Evolutionary conservation across 106 monocot species (phyloP).

Genomic region (Dioscorea dumetorum): DNA sequence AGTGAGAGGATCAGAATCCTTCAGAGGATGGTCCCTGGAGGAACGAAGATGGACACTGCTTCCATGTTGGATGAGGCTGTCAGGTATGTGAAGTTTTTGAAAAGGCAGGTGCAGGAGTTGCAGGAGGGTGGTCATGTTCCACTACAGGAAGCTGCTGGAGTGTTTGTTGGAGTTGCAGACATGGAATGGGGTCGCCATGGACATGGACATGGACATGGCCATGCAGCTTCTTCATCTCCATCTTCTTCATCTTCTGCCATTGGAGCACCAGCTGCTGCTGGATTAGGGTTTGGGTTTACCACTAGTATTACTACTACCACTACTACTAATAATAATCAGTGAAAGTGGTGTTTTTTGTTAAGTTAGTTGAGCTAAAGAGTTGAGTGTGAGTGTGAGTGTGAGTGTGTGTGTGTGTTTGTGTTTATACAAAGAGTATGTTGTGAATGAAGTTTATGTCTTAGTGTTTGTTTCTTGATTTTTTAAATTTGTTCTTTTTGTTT

Average conservation of each 20-base stretch:
- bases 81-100: slow-evolving; percentile 70
- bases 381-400: too few relatives aligned
- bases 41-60: slow-evolving; percentile 82
- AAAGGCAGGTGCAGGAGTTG: slow-evolving; percentile 39
- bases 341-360: neutral
- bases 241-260: slow-evolving; percentile 29
- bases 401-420: too few relatives aligned
- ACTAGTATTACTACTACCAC: too few relatives aligned
- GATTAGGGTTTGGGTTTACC: slow-evolving; percentile 35
- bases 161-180: too few relatives aligned
- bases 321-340: neutral
- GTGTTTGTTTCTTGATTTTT: too few relatives aligned
- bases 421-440: too few relatives aligned
- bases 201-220: too few relatives aligned
- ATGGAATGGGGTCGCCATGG: neutral
- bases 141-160: too few relatives aligned
- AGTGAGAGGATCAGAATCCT: slow-evolving; percentile 73
- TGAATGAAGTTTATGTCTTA: too few relatives aligned
- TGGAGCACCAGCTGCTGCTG: slow-evolving; percentile 7
- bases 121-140: slow-evolving; percentile 9
- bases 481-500: too few relatives aligned
- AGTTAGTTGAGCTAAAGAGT: too few relatives aligned
- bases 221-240: slow-evolving; percentile 19
- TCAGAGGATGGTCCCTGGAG: slow-evolving; percentile 69
- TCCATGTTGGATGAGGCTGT: slow-evolving; percentile 82